A percentile compares a stretch with the other conserved stretches of the same genome.
phyloP scores from a whole-genome alignment of 108 stramenopile genomes.

The Fragilaria crotonensis region DNA sequence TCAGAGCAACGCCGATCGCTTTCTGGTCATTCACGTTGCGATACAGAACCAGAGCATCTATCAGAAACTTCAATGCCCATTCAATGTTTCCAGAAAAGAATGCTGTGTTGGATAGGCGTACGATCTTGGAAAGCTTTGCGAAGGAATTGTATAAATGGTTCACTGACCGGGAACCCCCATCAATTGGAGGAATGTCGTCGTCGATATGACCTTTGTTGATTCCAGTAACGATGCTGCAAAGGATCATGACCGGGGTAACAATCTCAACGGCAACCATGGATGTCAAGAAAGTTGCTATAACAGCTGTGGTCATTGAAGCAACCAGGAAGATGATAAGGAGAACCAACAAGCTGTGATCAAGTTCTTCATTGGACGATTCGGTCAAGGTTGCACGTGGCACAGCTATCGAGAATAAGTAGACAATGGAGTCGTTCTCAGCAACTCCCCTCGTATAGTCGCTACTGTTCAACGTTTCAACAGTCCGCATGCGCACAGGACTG shows the following conservation, averaged over 20 bases:
- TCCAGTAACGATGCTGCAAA: slow-evolving; percentile 25
- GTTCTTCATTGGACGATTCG: slow-evolving; percentile 2
- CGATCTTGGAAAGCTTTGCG: slow-evolving; percentile 45
- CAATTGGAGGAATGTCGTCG: slow-evolving; percentile 39
- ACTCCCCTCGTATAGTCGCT: slow-evolving; percentile 37
- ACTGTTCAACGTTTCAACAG: slow-evolving; percentile 14
- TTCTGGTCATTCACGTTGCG: slow-evolving; percentile 51
- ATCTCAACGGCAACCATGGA: slow-evolving; percentile 25
- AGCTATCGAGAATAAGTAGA: slow-evolving; percentile 32
- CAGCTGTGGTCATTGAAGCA: background rate
- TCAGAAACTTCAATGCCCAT: slow-evolving; percentile 32
- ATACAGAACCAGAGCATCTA: slow-evolving; percentile 44
- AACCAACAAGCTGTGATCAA: slow-evolving; percentile 4
- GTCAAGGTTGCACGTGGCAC: slow-evolving; percentile 1
- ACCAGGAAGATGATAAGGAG: slow-evolving; percentile 9
- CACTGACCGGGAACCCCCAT: slow-evolving; percentile 39
- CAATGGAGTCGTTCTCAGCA: slow-evolving; percentile 5
- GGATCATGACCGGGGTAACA: slow-evolving; percentile 23
- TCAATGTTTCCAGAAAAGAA: slow-evolving; percentile 45
- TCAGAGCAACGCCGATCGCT: slow-evolving; percentile 49
- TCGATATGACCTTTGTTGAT: slow-evolving; percentile 30
- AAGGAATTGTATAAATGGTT: slow-evolving; percentile 39
- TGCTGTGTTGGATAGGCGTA: slow-evolving; percentile 41
- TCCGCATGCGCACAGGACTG: slow-evolving; percentile 22
- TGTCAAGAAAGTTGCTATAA: background rate